These are phyloP conservation scores for Lodderomyces margitis DNA, from an alignment of 1,139 yeast genomes.

Conservation along the genomic window DNA sequence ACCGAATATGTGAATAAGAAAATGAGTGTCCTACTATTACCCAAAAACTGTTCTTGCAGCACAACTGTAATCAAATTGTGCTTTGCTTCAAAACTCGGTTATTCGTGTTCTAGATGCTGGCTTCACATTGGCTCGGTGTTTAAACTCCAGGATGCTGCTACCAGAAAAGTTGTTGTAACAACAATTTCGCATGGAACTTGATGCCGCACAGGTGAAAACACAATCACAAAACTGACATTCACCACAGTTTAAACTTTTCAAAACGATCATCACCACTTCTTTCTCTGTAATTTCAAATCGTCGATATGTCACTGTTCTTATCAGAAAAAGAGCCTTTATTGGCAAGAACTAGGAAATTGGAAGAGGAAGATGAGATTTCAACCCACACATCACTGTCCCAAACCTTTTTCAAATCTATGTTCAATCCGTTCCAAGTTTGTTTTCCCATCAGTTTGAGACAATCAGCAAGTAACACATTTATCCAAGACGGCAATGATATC, in stretches of 20 bases:
- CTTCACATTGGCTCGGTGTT: neutral
- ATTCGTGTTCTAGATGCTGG: too few species aligned
- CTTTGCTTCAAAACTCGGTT: too few species aligned
- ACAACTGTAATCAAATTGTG: too few species aligned
- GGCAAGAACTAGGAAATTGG: slow-evolving; percentile 12
- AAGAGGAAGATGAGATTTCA: slow-evolving; percentile 20
- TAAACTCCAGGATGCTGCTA: neutral
- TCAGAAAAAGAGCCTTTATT: slow-evolving; percentile 27
- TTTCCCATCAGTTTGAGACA: slow-evolving; percentile 19
- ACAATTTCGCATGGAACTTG: too few species aligned
- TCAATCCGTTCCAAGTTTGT: slow-evolving; percentile 15
- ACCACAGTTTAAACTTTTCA: neutral
- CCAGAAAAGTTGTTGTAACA: too few species aligned
- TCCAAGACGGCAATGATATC: slow-evolving; percentile 13
- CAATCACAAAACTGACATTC: neutral
- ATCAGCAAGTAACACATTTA: neutral
- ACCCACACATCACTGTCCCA: slow-evolving; percentile 21
- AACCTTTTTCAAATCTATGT: slow-evolving; percentile 23
- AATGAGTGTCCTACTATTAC: too few species aligned
- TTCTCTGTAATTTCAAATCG: neutral
- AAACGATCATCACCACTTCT: neutral
- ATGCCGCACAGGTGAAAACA: neutral
- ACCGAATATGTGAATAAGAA: too few species aligned
- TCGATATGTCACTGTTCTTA: neutral
- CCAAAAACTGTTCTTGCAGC: too few species aligned